Base-by-base conservation (phyloP, 2,329 filamentous ascomycete genomes). In the Alternaria longipes region DNA sequence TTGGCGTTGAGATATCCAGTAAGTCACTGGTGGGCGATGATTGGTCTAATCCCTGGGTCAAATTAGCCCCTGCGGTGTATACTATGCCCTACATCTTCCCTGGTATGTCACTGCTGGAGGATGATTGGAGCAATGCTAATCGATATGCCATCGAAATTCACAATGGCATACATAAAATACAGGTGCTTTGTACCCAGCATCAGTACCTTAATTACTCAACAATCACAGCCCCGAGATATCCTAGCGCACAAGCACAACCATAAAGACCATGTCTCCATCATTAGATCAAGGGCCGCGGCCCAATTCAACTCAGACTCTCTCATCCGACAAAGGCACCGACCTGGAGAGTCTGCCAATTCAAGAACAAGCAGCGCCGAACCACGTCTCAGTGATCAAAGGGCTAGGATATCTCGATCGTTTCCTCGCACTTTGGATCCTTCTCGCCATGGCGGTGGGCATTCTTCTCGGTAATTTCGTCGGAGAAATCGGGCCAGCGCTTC, bases 401-500 rank as follows among this genome's bases (percentile, higher is more conserved):
- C 76, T 81, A 52, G 74, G 72, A 22, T 78, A 8, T 28, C 40
- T 54, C 3, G 51, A 54, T 24, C 51, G 51, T 18, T 45, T 54
- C 11, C 40, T 45, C 14, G 51, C 51, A 69, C 55, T 82, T 26
- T 81, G 91, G 91, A 93, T 94, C 63, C 82, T 94, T 30, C 84
- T 94, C 0, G 89, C 90, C 46, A 94, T 94, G 88, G 81, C 85
- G 1, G 34, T 54, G 12, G 51, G 51, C 4, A n/a, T 54, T 5
- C 28, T 54, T 9, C 79, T 94, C 1, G 91, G 90, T 7, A 93
- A 93, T 76, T 91, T 93, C 68, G 90, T 91, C 2, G 84, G 86
- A 0, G 80, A 80, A 34, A 86, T 85, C 1, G 87, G 85, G 0
- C 83, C 83, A 0, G 84, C 87, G 0, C 76, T 94, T 11, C 85